Evolutionary conservation across 1,284 basidiomycete species (phyloP).

Genomic region (Paramarasmius palmivorus): DNA sequence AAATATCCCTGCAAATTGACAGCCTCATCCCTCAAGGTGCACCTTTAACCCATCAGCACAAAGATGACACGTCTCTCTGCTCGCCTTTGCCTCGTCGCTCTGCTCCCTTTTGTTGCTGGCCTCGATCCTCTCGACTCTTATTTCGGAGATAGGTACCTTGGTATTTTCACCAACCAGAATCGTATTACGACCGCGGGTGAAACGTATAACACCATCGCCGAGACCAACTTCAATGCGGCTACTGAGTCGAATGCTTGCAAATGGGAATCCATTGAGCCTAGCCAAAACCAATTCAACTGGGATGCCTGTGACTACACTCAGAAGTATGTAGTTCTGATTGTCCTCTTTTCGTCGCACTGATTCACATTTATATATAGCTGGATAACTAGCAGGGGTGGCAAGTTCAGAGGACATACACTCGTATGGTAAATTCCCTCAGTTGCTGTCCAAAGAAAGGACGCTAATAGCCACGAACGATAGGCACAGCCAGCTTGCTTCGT

Average conservation of each 20-base stretch:
- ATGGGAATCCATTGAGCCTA: conserved; percentile 4
- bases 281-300: background rate
- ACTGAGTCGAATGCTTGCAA: conserved; percentile 4
- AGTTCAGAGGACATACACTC: conserved; percentile 4
- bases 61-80: no score
- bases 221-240: conserved; percentile 13
- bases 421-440: background rate
- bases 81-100: no score
- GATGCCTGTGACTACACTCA: conserved; percentile 1
- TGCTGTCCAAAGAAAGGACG: conserved; percentile 40
- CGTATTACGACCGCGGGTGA: conserved; percentile 6
- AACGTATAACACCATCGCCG: conserved; percentile 13
- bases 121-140: conserved; percentile 62
- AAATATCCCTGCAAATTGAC: no score
- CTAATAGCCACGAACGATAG: conserved; percentile 36
- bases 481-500: conserved; percentile 13
- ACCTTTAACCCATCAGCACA: no score
- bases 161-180: conserved; percentile 2
- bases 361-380: background rate
- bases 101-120: no score
- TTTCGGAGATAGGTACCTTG: conserved; percentile 1
- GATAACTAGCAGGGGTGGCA: conserved; percentile 2
- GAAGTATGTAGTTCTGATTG: background rate
- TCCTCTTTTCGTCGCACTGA: background rate
- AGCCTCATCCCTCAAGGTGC: no score